phyloP scores from a whole-genome alignment of 2,329 filamentous ascomycete species.

The Colletotrichum filicis region DNA sequence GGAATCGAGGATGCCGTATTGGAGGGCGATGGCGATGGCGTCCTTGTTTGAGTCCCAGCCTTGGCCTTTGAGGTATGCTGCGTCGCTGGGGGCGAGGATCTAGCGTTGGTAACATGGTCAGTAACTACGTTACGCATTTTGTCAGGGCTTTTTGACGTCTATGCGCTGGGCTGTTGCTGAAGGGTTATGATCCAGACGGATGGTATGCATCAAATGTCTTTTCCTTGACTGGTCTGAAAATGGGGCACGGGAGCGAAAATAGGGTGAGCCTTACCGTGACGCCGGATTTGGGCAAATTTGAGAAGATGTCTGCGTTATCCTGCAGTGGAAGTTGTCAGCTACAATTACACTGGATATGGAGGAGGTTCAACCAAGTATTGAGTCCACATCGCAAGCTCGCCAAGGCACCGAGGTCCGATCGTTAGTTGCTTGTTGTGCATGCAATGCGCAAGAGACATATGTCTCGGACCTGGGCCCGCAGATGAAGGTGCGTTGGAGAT shows the following conservation, averaged over 20 bases:
- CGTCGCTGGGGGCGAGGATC: constrained; percentile 68
- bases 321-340: not conserved
- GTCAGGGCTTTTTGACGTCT: not conserved
- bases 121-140: not conserved
- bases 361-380: not conserved
- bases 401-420: constrained; percentile 36
- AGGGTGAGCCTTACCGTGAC: constrained; percentile 53
- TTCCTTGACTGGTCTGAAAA: not conserved
- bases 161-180: not conserved
- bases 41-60: constrained; percentile 54
- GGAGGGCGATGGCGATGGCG: constrained; percentile 56
- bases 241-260: too few relatives aligned
- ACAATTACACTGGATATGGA: not conserved
- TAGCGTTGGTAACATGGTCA: constrained; percentile 22
- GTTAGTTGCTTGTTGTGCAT: constrained; percentile 2
- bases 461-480: not conserved
- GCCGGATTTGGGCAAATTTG: constrained; percentile 55
- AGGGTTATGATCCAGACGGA: not conserved
- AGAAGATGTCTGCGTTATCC: constrained; percentile 57
- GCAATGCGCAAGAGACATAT: not conserved
- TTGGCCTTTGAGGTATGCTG: constrained; percentile 58
- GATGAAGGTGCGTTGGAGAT: not conserved
- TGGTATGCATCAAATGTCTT: not conserved
- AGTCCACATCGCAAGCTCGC: not conserved
- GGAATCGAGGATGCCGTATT: constrained; percentile 70